Evolutionary conservation across 2,329 filamentous ascomycete genomes (phyloP).

Genomic region (Colletotrichum sojae): DNA sequence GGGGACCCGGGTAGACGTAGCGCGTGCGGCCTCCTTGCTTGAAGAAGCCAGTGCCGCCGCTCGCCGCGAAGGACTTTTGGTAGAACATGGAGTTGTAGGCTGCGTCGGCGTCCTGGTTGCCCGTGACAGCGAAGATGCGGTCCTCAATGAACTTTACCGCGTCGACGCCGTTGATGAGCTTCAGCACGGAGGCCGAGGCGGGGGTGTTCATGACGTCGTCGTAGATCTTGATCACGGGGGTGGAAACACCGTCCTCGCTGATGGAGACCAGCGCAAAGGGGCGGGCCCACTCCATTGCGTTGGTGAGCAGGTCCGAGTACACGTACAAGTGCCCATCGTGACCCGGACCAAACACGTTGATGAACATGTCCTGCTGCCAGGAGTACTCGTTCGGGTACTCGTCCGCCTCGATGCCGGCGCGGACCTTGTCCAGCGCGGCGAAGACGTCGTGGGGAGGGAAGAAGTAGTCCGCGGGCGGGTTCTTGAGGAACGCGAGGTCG

Average conservation of each 20-base stretch:
- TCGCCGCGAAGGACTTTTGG: constrained; percentile 42
- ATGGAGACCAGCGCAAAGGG: constrained; percentile 57
- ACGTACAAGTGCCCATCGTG: constrained; percentile 59
- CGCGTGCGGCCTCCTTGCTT: constrained; percentile 46
- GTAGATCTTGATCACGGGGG: constrained; percentile 64
- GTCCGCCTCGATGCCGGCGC: constrained; percentile 48
- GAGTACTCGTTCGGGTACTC: constrained; percentile 56
- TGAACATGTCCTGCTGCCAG: constrained; percentile 57
- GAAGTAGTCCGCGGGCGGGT: constrained; percentile 65
- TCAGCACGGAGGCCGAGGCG: constrained; percentile 42
- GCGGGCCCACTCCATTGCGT: constrained; percentile 53
- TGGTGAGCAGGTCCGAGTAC: constrained; percentile 55
- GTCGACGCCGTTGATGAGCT: constrained; percentile 46
- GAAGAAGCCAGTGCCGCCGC: constrained; percentile 47
- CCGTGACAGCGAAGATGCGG: constrained; percentile 37
- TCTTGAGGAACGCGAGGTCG: constrained; percentile 60
- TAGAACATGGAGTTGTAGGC: constrained; percentile 58
- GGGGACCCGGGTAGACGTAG: constrained; percentile 48
- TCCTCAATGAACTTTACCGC: constrained; percentile 44
- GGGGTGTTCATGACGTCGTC: constrained; percentile 48
- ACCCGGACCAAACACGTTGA: constrained; percentile 51
- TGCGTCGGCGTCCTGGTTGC: constrained; percentile 45
- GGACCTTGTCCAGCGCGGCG: constrained; percentile 50
- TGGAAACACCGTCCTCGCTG: constrained; percentile 51
- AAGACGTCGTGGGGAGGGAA: constrained; percentile 59